Percentiles rank a stretch among this genome's conserved stretches.
phyloP scores from a whole-genome alignment of 768 basidiomycete species.

The Epithele typhae region DNA sequence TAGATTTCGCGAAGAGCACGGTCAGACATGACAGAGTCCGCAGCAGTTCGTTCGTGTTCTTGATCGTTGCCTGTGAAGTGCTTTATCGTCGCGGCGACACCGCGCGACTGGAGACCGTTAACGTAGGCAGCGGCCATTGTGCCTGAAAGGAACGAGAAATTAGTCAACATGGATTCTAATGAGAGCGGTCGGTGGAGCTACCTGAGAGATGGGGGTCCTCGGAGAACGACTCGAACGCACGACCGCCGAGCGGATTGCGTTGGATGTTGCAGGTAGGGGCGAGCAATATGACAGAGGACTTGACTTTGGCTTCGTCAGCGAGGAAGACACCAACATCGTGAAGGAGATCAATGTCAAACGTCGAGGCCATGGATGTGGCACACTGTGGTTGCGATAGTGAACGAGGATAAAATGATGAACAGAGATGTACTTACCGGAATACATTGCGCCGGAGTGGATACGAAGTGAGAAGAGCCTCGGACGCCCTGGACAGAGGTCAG shows the following conservation, averaged over 20 bases:
- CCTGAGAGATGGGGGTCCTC: conserved; percentile 69
- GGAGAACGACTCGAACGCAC: conserved; percentile 68
- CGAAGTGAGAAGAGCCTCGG: conserved; percentile 61
- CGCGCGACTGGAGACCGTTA: conserved; percentile 60
- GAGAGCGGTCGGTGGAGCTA: conserved; percentile 18
- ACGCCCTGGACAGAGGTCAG: conserved; percentile 44
- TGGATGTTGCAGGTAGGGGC: conserved; percentile 78
- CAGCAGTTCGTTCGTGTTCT: conserved; percentile 65
- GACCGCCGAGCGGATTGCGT: conserved; percentile 54
- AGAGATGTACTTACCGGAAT: conserved; percentile 43
- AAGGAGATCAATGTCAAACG: conserved; percentile 61
- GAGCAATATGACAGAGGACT: conserved; percentile 58
- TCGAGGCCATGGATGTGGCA: conserved; percentile 65
- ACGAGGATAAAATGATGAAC: neutral
- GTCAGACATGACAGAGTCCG: conserved; percentile 58
- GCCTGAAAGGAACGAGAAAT: conserved; percentile 29
- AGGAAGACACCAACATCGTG: conserved; percentile 53
- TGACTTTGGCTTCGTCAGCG: conserved; percentile 60
- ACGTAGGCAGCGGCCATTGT: conserved; percentile 63
- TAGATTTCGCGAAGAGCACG: conserved; percentile 71
- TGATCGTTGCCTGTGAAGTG: conserved; percentile 74
- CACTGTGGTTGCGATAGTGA: conserved; percentile 35
- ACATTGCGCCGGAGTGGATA: conserved; percentile 60
- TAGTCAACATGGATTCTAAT: neutral
- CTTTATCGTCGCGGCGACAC: conserved; percentile 69